A percentile compares a stretch with the other conserved stretches of the same genome.
These are phyloP conservation scores for Paecilomyces fulvus DNA, from an alignment of 2,329 filamentous ascomycete genomes.

Conservation along the genomic window DNA sequence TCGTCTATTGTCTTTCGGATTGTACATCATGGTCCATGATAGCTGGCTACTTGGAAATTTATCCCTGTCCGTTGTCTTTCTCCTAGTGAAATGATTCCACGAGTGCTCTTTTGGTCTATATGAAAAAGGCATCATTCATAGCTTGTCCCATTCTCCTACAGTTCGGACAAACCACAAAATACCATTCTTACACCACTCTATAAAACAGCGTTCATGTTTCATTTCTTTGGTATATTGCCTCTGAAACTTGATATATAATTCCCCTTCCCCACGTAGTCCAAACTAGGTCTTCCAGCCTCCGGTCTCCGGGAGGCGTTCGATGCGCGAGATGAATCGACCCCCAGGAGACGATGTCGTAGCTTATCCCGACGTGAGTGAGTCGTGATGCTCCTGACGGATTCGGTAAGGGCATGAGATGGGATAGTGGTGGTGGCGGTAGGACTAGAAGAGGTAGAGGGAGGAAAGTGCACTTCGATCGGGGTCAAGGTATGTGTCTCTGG, in stretches of 20 bases:
- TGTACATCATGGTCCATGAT: neutral
- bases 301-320: constrained; percentile 1
- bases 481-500: neutral
- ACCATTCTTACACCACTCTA: neutral
- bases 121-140: neutral
- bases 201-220: neutral
- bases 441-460: no score
- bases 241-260: neutral
- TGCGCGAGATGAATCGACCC: constrained; percentile 4
- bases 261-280: neutral
- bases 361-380: neutral
- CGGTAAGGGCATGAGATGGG: neutral
- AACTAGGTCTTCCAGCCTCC: neutral
- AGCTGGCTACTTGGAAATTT: neutral
- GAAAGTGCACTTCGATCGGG: neutral
- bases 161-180: neutral
- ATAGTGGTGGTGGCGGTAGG: neutral
- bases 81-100: neutral
- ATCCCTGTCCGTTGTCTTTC: neutral
- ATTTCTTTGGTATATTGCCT: neutral
- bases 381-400: neutral
- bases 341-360: constrained; percentile 7
- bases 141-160: neutral
- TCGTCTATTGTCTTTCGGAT: neutral
- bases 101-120: neutral